A percentile compares a stretch with the other conserved stretches of the same genome.
phyloP scores from a whole-genome alignment of 164 flowering plant genomes.

The Nymphaea thermarum region DNA sequence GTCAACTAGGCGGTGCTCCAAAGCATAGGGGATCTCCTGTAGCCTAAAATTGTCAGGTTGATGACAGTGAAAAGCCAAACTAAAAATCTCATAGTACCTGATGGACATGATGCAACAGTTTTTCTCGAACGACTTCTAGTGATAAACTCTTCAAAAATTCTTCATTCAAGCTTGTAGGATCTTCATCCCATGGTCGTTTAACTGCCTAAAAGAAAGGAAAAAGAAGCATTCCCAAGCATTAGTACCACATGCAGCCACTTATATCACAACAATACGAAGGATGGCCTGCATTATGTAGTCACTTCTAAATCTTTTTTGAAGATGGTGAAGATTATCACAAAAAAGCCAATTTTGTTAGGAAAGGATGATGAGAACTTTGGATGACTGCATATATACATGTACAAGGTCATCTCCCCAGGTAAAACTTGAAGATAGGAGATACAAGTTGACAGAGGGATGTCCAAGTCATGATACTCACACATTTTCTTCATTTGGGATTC shows the following conservation, averaged over 20 bases:
- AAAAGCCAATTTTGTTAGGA: too few species aligned
- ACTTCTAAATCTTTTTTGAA: too few species aligned
- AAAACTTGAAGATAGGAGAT: too few species aligned
- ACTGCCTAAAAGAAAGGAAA: conserved; percentile 51
- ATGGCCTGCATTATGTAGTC: too few species aligned
- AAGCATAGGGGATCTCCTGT: conserved; percentile 86
- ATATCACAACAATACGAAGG: neutral
- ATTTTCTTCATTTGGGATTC: too few species aligned
- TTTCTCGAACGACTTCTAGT: conserved; percentile 86
- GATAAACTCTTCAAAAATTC: conserved; percentile 85
- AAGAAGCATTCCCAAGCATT: neutral
- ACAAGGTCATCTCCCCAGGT: too few species aligned
- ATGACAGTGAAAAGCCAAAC: neutral
- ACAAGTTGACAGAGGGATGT: too few species aligned
- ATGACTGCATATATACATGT: too few species aligned
- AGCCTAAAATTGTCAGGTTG: conserved; percentile 3
- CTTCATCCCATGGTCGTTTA: conserved; percentile 96
- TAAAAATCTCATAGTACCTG: conserved; percentile 46
- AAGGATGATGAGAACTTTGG: too few species aligned
- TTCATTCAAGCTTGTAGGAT: conserved; percentile 58
- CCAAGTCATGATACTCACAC: too few species aligned
- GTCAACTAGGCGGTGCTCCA: conserved; percentile 72
- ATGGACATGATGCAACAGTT: conserved; percentile 73
- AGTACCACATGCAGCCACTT: neutral
- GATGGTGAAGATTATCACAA: too few species aligned